phyloP scores from a whole-genome alignment of 306 rosid species.

The Purshia tridentata region DNA sequence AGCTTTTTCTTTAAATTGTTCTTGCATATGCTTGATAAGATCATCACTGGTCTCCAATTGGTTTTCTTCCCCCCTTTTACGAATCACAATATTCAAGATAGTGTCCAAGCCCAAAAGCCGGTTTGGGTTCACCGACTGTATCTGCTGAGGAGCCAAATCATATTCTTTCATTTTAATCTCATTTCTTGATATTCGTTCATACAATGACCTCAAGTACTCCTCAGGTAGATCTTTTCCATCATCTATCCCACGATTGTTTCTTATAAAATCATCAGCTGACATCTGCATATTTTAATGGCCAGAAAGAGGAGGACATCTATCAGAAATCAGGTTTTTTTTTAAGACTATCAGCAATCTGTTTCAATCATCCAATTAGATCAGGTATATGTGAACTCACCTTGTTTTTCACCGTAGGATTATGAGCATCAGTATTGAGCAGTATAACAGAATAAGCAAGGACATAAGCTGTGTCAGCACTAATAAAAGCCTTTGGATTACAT shows the following conservation, averaged over 20 bases:
- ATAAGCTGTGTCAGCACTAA: constrained; percentile 98
- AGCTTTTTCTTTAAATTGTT: constrained; percentile 95
- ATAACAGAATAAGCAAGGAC: constrained; percentile 98
- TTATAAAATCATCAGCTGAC: constrained; percentile 97
- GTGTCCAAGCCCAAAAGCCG: constrained; percentile 84
- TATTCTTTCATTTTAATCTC: constrained; percentile 98
- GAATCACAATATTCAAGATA: constrained; percentile 89
- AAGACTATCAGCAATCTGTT: constrained; percentile 19
- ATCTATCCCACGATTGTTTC: constrained; percentile 97
- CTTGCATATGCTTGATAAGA: constrained; percentile 94
- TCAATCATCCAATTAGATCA: constrained; percentile 23
- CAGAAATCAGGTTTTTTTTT: neutral
- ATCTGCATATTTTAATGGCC: constrained; percentile 61
- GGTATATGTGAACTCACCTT: constrained; percentile 57
- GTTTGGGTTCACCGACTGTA: constrained; percentile 73
- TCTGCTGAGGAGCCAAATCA: constrained; percentile 74
- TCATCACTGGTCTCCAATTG: constrained; percentile 91
- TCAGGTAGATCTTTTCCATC: constrained; percentile 97
- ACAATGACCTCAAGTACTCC: constrained; percentile 81
- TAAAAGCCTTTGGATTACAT: constrained; percentile 86
- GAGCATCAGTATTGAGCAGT: constrained; percentile 97
- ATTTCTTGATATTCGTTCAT: constrained; percentile 81
- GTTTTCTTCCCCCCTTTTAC: constrained; percentile 65
- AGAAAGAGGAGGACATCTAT: constrained; percentile 2
- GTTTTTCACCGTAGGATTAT: constrained; percentile 90